Base-by-base conservation (phyloP, 768 basidiomycete species). In the Mycena olivaceomarginata region DNA sequence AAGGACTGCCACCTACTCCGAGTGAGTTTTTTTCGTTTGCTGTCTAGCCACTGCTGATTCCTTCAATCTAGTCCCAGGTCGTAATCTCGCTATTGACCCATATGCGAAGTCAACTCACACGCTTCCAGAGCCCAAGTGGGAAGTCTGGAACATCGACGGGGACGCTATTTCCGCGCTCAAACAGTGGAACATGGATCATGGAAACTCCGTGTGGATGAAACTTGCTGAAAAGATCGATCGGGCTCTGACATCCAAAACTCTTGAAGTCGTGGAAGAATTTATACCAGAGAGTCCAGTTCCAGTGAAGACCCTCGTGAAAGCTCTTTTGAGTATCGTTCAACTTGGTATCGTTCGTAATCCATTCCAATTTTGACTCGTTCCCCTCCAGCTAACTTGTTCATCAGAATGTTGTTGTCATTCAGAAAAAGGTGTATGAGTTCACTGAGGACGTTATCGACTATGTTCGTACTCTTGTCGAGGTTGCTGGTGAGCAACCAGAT, bases 381-480 rank as follows among this genome's bases (percentile, higher is more conserved):
- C 70, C 18, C 31, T 25, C 51, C 60, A 41, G 45, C 60, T 71
- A 46, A 71, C 59, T 63, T 63, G 60, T 10, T 45, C 59, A 41
- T 45, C 48, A 46, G 51, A 60, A 3, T 20, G 51, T 46, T 71
- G 45, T 45, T 60, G 45, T 31, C 59, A 39, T 71, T 63, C 70
- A 63, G 60, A 51, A 63, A 71, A 25, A 63, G 31, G 70, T 71
- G 70, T 63, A 63, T 60, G 41, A 71, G 20, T 71, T 71, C 11
- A 60, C 70, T 63, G 60, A 63, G 60, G 70, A 71, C 31, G 70
- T 62, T 64, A 72, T 72, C 62, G 62, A 64, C 48, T 72, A 72
- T 72, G 53, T 72, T 39, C 46, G 70, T 72, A 72, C 70, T 72
- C 60, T 72, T 72, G 62, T 64, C 20, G 70, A 64, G 48, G 46